Base-by-base conservation (phyloP, 2,329 filamentous ascomycete genomes). In the Aspergillus spinulosporus region DNA sequence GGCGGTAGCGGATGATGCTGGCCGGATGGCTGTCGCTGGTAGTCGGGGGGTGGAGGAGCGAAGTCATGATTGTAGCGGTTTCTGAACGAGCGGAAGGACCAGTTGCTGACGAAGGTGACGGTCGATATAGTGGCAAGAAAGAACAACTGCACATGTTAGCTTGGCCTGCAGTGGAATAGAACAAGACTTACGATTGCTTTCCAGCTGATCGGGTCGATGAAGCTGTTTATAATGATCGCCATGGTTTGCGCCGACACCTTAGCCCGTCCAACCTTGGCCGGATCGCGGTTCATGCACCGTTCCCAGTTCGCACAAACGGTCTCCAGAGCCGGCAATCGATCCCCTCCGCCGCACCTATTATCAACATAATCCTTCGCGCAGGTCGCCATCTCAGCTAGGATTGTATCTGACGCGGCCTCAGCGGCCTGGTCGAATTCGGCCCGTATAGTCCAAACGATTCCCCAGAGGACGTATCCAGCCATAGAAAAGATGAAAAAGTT, bases 191-290 rank as follows among this genome's bases (percentile, higher is more conserved):
- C 84, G 80, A 89, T 87, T 7, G 86, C 84, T 74, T 97, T 97
- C 74, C 90, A 88, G 61, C 88, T 91, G 73, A 97, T 92, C 4
- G 90, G 87, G 65, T 96, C 91, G 3, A 96, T 87, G 72, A 97
- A 97, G 66, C 88, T 88, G 71, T 97, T 97, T 73, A 97, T 88
- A 40, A 99, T 96, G 68, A 91, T 86, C 0, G 93, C 93, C 69
- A 97, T 89, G 28, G 92, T 94, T 68, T 90, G 88, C 4, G 91
- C 92, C 14, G 88, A 90, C 39, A 96, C 85, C 66, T 87, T 88
- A 42, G 93, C 88, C 37, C 88, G 82, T 63, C 90, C 92, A 54
- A 96, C 85, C 54, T 85, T 85, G 44, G 86, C 81, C 0, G 92
- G 87, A 67, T 97, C 90, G 62, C 88, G 85, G 62, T 87, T 86